phyloP scores from a whole-genome alignment of 2,329 filamentous ascomycete species.

The Ilyonectria mors-panacis region DNA sequence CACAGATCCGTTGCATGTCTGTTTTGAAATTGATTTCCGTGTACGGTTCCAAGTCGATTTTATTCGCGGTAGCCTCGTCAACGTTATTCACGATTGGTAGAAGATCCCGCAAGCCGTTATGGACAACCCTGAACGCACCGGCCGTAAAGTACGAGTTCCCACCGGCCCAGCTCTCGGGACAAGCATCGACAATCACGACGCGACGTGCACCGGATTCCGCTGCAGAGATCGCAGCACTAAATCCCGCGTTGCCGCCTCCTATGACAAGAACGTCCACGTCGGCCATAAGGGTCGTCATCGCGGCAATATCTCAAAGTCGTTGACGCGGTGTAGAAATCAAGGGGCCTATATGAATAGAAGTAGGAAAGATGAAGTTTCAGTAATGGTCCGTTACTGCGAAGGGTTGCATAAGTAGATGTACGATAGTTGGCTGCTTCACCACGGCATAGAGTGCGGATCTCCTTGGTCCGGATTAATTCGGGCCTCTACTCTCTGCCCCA shows the following conservation, averaged over 20 bases:
- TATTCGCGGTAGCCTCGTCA: constrained; percentile 57
- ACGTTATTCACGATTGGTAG: constrained; percentile 75
- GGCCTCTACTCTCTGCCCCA: no score
- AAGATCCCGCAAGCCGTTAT: constrained; percentile 69
- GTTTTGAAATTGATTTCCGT: constrained; percentile 65
- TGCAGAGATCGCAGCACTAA: constrained; percentile 72
- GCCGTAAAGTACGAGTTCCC: constrained; percentile 78
- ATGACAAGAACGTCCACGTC: constrained; percentile 65
- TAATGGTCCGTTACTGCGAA: no score
- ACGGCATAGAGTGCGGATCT: no score
- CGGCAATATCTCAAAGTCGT: not conserved
- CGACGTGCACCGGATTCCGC: constrained; percentile 59
- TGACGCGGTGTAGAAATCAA: not conserved
- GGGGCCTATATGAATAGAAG: no score
- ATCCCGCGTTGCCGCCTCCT: constrained; percentile 76
- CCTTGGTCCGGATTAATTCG: no score
- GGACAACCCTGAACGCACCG: constrained; percentile 72
- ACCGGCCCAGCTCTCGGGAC: constrained; percentile 70
- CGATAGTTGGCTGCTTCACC: no score
- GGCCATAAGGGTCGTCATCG: not conserved
- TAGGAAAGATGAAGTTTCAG: no score
- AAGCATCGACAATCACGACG: constrained; percentile 73
- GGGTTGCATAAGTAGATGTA: no score
- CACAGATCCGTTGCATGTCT: constrained; percentile 71
- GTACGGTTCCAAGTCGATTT: constrained; percentile 73